A percentile compares a stretch with the other conserved stretches of the same genome.
These are phyloP conservation scores for Malassezia obtusa DNA, from an alignment of 1,284 basidiomycete genomes.

Conservation along the genomic window DNA sequence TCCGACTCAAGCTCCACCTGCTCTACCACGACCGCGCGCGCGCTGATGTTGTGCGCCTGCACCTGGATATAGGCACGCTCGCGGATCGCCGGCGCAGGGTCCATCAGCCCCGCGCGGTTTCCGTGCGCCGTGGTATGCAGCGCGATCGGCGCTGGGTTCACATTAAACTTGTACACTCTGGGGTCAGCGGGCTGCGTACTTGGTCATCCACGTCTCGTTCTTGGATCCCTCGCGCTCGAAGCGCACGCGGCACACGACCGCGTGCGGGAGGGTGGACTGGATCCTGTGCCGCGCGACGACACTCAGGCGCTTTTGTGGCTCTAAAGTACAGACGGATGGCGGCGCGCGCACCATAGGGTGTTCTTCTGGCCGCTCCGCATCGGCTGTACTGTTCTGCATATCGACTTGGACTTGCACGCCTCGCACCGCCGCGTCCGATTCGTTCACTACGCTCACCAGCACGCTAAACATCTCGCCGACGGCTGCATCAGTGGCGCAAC, in stretches of 20 bases:
- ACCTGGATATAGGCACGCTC: slow-evolving; percentile 6
- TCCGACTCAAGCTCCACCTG: not conserved
- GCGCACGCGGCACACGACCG: slow-evolving; percentile 13
- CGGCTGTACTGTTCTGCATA: not conserved
- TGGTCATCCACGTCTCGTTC: slow-evolving; percentile 1
- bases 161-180: slow-evolving; percentile 11
- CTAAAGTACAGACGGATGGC: not conserved
- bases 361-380: not conserved
- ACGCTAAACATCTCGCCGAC: slow-evolving; percentile 13
- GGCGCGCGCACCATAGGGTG: not conserved
- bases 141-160: slow-evolving; percentile 9
- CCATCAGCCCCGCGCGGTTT: not conserved
- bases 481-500: not conserved
- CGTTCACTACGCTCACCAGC: slow-evolving; percentile 6
- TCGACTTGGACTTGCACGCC: slow-evolving; percentile 6
- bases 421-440: not conserved
- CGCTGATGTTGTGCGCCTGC: slow-evolving; percentile 6
- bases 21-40: slow-evolving; percentile 2
- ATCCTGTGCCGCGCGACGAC: slow-evolving; percentile 4
- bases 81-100: not conserved
- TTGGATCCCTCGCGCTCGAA: not conserved
- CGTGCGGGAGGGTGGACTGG: slow-evolving; percentile 1
- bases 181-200: not conserved
- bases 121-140: slow-evolving; percentile 5
- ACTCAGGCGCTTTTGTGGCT: slow-evolving; percentile 1